Evolutionary conservation across 345 rosid species (phyloP), one percentile per base, ranked within the genome.

Genomic region (Brassica carinata): DNA sequence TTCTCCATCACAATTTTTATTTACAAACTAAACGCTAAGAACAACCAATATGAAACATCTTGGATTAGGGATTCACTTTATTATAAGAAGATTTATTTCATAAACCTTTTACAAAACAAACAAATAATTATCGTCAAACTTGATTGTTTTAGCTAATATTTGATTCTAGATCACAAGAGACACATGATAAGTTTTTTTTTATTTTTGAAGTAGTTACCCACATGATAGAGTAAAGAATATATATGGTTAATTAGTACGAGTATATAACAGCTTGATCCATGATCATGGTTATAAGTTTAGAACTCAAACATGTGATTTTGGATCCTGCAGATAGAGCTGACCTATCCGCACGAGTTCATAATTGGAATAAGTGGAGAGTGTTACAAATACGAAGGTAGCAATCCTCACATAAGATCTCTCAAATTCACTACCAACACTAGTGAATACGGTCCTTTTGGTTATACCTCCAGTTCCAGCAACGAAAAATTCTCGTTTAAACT

Each of bases 381-480:
- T 17, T 74, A 69, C 72, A 74, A 75, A 17, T 74, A 80, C 65
- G 79, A 74, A 34, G 75, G 72, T 26, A 80, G 71, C 61, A 69
- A 76, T 58, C 84, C 84, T 40, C 77, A 75, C 80, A 81, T 81
- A 23, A 57, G 69, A 33, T 75, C 73, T 40, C 76, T 81, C 69
- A 81, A 43, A 33, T 76, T 81, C 74, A 71, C 18, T 43, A 81
- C 81, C 73, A 81, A 81, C 43, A 71, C 69, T 40, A 58, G 27
- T 9, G 77, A 65, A 34, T 81, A 81, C 8, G 81, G 84, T 71
- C 84, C 81, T 65, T 81, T 38, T 59, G 84, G 84, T 19, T 19
- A 19, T n/a, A 45, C 73, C 2, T 58, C 43, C 0, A 63, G 10
- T 65, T 57, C 76, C 0, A 40, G 80, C 64, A 36, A 76, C 11